phyloP scores from a whole-genome alignment of 257 asterid genomes.

The Ilex asprella region DNA sequence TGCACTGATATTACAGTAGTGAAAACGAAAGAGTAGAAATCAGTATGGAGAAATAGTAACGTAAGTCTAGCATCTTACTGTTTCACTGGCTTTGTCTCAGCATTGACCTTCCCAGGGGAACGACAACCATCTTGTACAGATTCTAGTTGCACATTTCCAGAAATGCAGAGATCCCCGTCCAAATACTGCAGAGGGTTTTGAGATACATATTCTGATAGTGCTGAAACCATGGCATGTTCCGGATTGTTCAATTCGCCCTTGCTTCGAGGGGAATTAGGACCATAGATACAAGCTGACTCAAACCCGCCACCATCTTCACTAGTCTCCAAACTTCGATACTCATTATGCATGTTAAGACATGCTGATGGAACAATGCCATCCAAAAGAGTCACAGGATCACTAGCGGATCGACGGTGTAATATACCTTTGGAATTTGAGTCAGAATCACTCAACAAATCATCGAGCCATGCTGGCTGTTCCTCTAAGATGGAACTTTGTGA shows the following conservation, averaged over 20 bases:
- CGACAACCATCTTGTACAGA: slow-evolving; percentile 21
- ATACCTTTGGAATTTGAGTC: slow-evolving; percentile 32
- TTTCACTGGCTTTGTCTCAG: slow-evolving; percentile 37
- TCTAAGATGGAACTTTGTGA: slow-evolving; percentile 44
- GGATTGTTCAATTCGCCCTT: slow-evolving; percentile 43
- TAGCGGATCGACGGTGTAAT: slow-evolving; percentile 46
- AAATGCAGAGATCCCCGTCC: slow-evolving; percentile 26
- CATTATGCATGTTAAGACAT: slow-evolving; percentile 26
- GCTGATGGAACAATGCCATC: slow-evolving; percentile 29
- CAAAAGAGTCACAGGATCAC: slow-evolving; percentile 45
- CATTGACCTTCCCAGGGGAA: slow-evolving; percentile 19
- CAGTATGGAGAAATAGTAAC: slow-evolving; percentile 9
- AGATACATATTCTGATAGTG: slow-evolving; percentile 46
- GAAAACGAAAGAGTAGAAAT: slow-evolving; percentile 3
- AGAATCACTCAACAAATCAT: slow-evolving; percentile 55
- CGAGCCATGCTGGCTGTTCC: slow-evolving; percentile 67
- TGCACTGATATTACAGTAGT: too few species aligned
- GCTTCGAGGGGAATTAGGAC: slow-evolving; percentile 81
- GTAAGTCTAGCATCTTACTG: slow-evolving; percentile 38
- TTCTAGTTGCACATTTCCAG: slow-evolving; percentile 34
- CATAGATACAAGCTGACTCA: slow-evolving; percentile 52
- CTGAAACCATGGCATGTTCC: slow-evolving; percentile 52
- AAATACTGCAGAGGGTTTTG: slow-evolving; percentile 43
- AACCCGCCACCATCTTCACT: slow-evolving; percentile 36
- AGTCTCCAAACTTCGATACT: slow-evolving; percentile 27